These are phyloP conservation scores for Lactifluus hygrophoroides DNA, from an alignment of 768 basidiomycete genomes.

Conservation along the genomic window DNA sequence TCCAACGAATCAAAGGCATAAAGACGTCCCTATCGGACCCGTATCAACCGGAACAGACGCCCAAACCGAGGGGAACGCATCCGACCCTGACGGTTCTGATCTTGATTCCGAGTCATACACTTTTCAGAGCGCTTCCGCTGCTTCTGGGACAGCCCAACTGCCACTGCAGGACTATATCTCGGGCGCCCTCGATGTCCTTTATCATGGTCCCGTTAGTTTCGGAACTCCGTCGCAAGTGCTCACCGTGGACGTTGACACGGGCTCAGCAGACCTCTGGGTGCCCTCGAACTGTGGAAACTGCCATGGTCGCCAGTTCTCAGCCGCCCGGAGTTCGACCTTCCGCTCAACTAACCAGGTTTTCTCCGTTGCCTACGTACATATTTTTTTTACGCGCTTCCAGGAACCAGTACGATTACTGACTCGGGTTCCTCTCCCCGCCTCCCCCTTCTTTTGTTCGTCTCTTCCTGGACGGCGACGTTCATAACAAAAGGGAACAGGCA, in stretches of 20 bases:
- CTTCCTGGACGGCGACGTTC: background rate
- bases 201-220: slow-evolving; percentile 40
- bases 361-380: slow-evolving; percentile 38
- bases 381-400: background rate
- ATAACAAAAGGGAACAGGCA: slow-evolving; percentile 40
- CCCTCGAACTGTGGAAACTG: slow-evolving; percentile 35
- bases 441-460: background rate
- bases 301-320: slow-evolving; percentile 31
- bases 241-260: slow-evolving; percentile 58
- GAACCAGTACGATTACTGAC: background rate
- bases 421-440: background rate
- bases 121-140: background rate
- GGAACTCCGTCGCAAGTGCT: slow-evolving; percentile 49
- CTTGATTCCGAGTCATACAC: slow-evolving; percentile 16
- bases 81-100: slow-evolving; percentile 21
- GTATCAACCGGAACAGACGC: background rate
- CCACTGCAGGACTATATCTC: slow-evolving; percentile 35
- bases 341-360: slow-evolving; percentile 27
- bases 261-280: slow-evolving; percentile 60
- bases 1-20: background rate
- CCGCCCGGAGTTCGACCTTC: slow-evolving; percentile 36
- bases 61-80: slow-evolving; percentile 5
- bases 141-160: slow-evolving; percentile 7
- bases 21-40: background rate
- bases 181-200: slow-evolving; percentile 36